phyloP scores from a whole-genome alignment of 148 eudicot genomes.

The Camellia japonica region DNA sequence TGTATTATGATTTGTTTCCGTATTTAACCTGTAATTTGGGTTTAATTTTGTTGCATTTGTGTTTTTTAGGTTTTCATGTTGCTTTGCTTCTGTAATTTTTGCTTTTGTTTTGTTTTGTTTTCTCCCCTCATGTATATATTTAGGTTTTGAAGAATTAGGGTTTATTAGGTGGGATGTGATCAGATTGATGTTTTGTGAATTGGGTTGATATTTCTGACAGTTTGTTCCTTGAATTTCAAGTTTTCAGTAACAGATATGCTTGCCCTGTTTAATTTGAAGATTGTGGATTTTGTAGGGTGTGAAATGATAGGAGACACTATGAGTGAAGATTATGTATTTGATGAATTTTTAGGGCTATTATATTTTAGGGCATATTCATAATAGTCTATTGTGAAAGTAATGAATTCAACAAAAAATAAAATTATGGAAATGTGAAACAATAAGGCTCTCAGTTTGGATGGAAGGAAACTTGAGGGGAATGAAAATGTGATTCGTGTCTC shows the following conservation, averaged over 20 bases:
- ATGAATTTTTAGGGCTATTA: not conserved
- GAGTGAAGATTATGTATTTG: no score
- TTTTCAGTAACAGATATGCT: not conserved
- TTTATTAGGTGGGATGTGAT: not conserved
- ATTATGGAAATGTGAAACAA: no score
- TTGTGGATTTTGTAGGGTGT: not conserved
- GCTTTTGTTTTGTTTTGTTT: not conserved
- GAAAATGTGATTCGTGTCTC: no score
- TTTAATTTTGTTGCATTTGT: slow-evolving; percentile 3
- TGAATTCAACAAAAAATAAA: not conserved
- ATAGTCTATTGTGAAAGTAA: not conserved
- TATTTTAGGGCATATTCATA: no score
- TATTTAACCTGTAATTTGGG: not conserved
- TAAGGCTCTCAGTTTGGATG: no score
- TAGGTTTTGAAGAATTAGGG: slow-evolving; percentile 11
- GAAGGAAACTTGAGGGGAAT: no score
- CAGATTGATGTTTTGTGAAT: not conserved
- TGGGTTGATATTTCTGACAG: not conserved
- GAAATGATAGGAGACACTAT: not conserved
- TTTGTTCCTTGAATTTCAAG: not conserved
- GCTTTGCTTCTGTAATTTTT: not conserved
- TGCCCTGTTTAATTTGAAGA: not conserved
- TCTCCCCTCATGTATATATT: not conserved
- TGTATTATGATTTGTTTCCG: not conserved
- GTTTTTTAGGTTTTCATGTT: not conserved